A percentile compares a stretch with the other conserved stretches of the same genome.
phyloP scores from a whole-genome alignment of 2,329 filamentous ascomycete genomes.

The Ambrosiella xylebori region DNA sequence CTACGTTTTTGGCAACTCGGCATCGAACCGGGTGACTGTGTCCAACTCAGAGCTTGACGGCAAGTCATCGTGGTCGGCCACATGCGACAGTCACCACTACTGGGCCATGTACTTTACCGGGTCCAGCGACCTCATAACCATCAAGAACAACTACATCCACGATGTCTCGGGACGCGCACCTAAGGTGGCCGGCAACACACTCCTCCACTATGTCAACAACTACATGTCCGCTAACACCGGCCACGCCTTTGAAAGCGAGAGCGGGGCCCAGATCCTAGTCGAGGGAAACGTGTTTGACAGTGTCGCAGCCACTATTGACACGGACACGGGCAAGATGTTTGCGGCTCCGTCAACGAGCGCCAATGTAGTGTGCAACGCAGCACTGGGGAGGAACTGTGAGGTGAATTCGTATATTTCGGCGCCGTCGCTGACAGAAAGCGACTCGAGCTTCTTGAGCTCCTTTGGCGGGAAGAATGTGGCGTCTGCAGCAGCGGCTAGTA shows the following conservation, averaged over 20 bases:
- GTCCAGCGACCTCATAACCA: constrained; percentile 36
- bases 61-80: constrained; percentile 33
- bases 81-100: constrained; percentile 42
- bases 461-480: constrained; percentile 38
- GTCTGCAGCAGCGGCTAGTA: constrained; percentile 18
- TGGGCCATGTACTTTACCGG: constrained; percentile 42
- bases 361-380: constrained; percentile 25
- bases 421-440: constrained; percentile 23
- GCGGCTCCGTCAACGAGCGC: constrained; percentile 19
- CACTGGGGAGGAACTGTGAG: constrained; percentile 33
- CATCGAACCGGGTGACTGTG: constrained; percentile 38
- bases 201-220: constrained; percentile 45
- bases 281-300: constrained; percentile 44
- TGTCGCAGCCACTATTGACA: constrained; percentile 26
- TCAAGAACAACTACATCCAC: constrained; percentile 45
- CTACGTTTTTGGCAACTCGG: constrained; percentile 37
- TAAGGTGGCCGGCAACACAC: constrained; percentile 38
- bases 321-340: constrained; percentile 21
- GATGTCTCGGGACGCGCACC: constrained; percentile 38
- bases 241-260: constrained; percentile 39
- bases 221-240: constrained; percentile 37
- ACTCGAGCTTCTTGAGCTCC: constrained; percentile 30
- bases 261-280: constrained; percentile 29
- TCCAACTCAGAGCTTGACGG: constrained; percentile 45
- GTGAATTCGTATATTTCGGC: constrained; percentile 30